Evolutionary conservation across 768 basidiomycete species (phyloP), one percentile per base, ranked within the genome.

Genomic region (Polyporus arcularius): DNA sequence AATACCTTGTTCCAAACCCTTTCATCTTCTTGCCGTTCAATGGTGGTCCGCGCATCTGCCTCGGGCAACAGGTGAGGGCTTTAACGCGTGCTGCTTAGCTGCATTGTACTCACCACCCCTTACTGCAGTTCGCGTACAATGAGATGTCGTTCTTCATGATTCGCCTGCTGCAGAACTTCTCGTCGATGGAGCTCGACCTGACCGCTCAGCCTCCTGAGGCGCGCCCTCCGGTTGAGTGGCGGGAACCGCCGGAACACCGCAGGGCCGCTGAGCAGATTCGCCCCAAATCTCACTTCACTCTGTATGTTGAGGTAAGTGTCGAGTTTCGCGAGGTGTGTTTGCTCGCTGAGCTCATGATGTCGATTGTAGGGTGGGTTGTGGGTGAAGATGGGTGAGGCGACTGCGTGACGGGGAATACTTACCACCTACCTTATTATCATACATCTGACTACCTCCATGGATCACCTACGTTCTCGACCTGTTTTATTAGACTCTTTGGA

Each of bases 81-180:
- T 40, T 45, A 28, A 1, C 47, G 51, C 18, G 26, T 52, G 43
- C 16, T 16, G 49, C 31, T 51, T 28, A 21, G 14, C 40, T 15
- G 5, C 9, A 7, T 35, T 9, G 4, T 56, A 40, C 11, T 14
- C 49, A 8, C 54, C 28, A 42, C 9, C 21, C 26, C 32, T 32
- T 26, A 14, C 32, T 16, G n/a, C 60, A 87, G 81, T 87, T 87
- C 65, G 87, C 88, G 5, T 88, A 88, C 71, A 79, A 87, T 60
- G 85, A 87, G 67, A 72, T 79, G 3, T 87, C 86, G 1, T 89
- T 85, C 71, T 80, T 87, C 72, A 77, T 89, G 46, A 77, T 85
- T 48, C 79, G 83, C 10, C 73, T 89, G 8, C 70, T 88, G 6
- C 88, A 89, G 67, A 69, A 69, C 10, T 86, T 86, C 70, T 78